phyloP scores from a whole-genome alignment of 129 eudicot genomes.

The Helichrysum umbraculigerum region DNA sequence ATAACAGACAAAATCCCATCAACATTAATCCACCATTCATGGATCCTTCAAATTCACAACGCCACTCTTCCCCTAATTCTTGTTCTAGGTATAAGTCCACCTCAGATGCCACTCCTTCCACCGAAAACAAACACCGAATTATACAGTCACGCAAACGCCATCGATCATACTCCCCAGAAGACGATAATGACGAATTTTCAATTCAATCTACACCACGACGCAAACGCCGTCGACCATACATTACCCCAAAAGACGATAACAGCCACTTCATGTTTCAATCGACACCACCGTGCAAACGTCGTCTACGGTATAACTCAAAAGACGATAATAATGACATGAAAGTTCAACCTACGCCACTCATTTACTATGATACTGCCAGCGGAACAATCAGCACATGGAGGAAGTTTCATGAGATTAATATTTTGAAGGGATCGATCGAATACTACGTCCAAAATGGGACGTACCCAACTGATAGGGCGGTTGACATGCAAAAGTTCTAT shows the following conservation, averaged over 20 bases:
- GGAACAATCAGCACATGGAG: background rate
- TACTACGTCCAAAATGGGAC: background rate
- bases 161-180: too few relatives aligned
- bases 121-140: too few relatives aligned
- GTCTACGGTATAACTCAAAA: background rate
- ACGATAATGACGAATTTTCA: too few relatives aligned
- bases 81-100: too few relatives aligned
- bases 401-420: background rate
- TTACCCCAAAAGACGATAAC: conserved; percentile 4
- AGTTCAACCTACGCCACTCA: too few relatives aligned
- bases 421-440: background rate
- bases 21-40: background rate
- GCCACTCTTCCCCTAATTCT: too few relatives aligned
- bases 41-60: too few relatives aligned
- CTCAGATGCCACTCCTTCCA: too few relatives aligned
- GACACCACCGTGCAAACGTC: background rate
- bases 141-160: too few relatives aligned
- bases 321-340: background rate
- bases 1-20: background rate
- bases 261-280: background rate
- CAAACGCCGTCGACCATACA: background rate
- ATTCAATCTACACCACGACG: too few relatives aligned
- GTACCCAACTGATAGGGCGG: background rate
- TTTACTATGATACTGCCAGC: background rate
- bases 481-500: conserved; percentile 6